Percentiles rank a stretch among this genome's conserved stretches.
Evolutionary conservation across 2,329 filamentous ascomycete species (phyloP).

Genomic region (Ophiostoma ulmi): DNA sequence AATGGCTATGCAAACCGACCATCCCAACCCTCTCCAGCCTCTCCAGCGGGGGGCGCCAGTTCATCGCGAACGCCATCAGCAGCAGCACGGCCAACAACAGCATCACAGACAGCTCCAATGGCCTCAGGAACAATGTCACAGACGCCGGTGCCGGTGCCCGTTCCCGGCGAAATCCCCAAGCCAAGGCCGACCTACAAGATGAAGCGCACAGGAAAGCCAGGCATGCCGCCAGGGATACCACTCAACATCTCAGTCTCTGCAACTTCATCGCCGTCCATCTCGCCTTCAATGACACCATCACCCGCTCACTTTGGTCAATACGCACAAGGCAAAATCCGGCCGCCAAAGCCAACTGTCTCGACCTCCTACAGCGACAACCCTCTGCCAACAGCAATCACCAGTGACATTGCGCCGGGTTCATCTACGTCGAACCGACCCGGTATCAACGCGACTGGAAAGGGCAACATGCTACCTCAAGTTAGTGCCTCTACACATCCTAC

Average conservation of each 20-base stretch:
- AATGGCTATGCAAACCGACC: not conserved
- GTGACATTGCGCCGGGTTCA: conserved; percentile 6
- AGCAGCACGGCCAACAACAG: conserved; percentile 1
- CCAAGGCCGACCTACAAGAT: conserved; percentile 14
- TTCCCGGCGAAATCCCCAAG: not conserved
- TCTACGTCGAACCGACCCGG: too few species aligned
- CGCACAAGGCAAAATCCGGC: not conserved
- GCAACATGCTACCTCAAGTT: not conserved
- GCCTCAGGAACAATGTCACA: not conserved
- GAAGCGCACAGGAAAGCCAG: conserved; percentile 16
- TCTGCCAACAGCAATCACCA: not conserved
- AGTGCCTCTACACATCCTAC: not conserved
- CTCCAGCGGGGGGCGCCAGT: not conserved
- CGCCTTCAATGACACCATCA: conserved; percentile 12
- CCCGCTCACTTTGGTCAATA: not conserved
- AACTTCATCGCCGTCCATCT: not conserved
- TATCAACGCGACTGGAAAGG: not conserved
- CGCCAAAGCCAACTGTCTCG: not conserved
- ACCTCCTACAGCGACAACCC: not conserved
- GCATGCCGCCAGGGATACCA: conserved; percentile 10
- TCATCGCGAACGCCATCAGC: not conserved
- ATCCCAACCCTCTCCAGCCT: not conserved
- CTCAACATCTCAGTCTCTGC: not conserved
- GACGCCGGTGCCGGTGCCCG: conserved; percentile 11
- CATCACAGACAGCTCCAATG: not conserved